These are phyloP conservation scores for Poterioochromonas sp. DNA, from an alignment of 352 stramenopile genomes.

Conservation along the genomic window DNA sequence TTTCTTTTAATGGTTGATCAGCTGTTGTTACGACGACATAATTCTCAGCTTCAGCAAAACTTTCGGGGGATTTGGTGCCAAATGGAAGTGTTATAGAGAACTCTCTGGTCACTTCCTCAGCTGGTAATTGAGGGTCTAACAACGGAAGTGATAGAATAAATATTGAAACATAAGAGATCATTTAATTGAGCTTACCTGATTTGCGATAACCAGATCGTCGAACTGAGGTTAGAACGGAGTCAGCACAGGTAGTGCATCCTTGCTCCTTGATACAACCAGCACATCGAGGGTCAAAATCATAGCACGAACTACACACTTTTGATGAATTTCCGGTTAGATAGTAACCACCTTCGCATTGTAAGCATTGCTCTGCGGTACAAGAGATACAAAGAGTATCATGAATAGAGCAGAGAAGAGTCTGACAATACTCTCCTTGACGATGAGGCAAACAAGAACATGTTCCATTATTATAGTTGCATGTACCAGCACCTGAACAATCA, in stretches of 20 bases:
- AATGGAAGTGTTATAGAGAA: conserved; percentile 78
- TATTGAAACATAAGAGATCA: neutral
- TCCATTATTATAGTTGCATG: conserved; percentile 75
- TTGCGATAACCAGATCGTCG: conserved; percentile 65
- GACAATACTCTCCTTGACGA: conserved; percentile 66
- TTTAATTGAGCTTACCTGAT: conserved; percentile 29
- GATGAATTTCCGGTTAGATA: conserved; percentile 57
- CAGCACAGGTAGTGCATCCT: conserved; percentile 70
- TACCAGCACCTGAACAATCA: conserved; percentile 70
- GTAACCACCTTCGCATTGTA: conserved; percentile 70
- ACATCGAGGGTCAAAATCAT: conserved; percentile 75
- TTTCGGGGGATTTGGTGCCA: conserved; percentile 66
- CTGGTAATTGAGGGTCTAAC: conserved; percentile 57
- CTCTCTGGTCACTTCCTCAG: conserved; percentile 73
- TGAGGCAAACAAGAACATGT: conserved; percentile 63
- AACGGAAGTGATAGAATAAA: neutral
- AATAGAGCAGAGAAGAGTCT: conserved; percentile 49
- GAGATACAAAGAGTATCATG: conserved; percentile 70
- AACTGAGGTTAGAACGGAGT: conserved; percentile 77
- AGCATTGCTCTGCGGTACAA: conserved; percentile 66
- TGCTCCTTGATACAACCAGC: conserved; percentile 59
- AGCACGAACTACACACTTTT: conserved; percentile 69
- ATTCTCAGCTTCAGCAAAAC: conserved; percentile 81
- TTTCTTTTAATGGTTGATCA: conserved; percentile 50
- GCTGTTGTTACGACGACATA: conserved; percentile 53